Evolutionary conservation across 306 rosid genomes (phyloP), one percentile per base, ranked within the genome.

Genomic region (Arachis stenosperma): DNA sequence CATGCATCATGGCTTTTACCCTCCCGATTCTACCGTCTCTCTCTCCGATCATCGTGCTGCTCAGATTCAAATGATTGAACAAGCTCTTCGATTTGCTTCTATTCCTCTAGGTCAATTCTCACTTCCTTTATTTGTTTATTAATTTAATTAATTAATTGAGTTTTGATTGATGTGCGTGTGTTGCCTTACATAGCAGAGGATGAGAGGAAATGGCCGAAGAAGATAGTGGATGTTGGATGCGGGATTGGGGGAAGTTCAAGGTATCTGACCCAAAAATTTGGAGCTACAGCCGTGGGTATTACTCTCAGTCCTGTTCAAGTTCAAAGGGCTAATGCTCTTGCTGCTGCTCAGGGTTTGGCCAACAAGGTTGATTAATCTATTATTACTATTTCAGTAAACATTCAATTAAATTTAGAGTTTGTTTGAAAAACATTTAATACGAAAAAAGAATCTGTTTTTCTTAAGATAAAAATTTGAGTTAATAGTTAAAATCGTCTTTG

Each of bases 171-270:
- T 22, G 8, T 42, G 46, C 46, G 46, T 6, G 9, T 6, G 27
- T 22, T 22, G 27, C 1, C 0, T 42, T 2, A 8, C 51, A 5
- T 22, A 52, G 27, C 40, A 65, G 86, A 82, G 57, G 78, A 41
- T 3, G 51, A 67, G 63, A 9, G 27, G 2, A 77, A 73, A 54
- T 56, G 83, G 72, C 90, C 88, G 1, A 78, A 78, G 84, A 79
- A 69, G n/a, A 74, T 87, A 48, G 91, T 93, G 27, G 98, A 93
- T 44, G 98, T 91, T 17, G 98, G 98, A 41, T 93, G 98, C 77
- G 98, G 98, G 72, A 93, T 93, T 46, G 98, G 98, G 6, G 98
- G 98, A 3, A 93, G 98, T 54, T 91, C 98, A 1, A 82, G 98
- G 67, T 91, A 91, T 73, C 8, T 94, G 46, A 89, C 98, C n/a